Conservation (phyloP, 305 asterid species). For the Solanum hybrid region DNA sequence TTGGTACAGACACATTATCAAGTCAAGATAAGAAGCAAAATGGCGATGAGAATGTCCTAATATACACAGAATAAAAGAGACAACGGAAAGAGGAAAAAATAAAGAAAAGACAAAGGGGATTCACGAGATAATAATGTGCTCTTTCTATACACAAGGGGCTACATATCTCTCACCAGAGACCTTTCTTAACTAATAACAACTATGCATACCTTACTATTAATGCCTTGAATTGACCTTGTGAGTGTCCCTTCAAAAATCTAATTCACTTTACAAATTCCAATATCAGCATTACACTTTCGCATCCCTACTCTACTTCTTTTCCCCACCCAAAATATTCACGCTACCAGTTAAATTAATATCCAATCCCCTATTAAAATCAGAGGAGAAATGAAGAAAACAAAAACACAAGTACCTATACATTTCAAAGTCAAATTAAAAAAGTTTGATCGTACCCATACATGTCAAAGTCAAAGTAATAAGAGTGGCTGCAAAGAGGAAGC, state of each 20-base stretch:
- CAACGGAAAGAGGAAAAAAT: not conserved
- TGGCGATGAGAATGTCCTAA: not conserved
- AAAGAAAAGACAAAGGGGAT: not conserved
- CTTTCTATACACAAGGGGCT: not conserved
- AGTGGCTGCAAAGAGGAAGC: not conserved
- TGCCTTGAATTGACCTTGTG: not conserved
- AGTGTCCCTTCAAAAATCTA: not conserved
- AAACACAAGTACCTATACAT: not conserved
- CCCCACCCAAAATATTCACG: not conserved
- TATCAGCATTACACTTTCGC: not conserved
- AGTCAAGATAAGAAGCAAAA: not conserved
- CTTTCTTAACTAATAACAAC: not conserved
- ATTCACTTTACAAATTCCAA: not conserved
- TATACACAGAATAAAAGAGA: not conserved
- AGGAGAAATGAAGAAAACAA: not conserved
- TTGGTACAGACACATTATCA: not conserved
- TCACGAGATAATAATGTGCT: not conserved
- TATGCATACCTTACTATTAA: not conserved
- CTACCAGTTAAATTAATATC: not conserved
- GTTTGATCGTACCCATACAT: not conserved
- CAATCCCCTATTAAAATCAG: not conserved
- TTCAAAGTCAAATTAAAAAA: not conserved
- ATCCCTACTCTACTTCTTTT: not conserved
- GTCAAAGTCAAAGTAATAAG: not conserved
- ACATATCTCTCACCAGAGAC: not conserved